A percentile compares a stretch with the other conserved stretches of the same genome.
phyloP scores from a whole-genome alignment of 768 basidiomycete genomes.

The Serendipita sp. region DNA sequence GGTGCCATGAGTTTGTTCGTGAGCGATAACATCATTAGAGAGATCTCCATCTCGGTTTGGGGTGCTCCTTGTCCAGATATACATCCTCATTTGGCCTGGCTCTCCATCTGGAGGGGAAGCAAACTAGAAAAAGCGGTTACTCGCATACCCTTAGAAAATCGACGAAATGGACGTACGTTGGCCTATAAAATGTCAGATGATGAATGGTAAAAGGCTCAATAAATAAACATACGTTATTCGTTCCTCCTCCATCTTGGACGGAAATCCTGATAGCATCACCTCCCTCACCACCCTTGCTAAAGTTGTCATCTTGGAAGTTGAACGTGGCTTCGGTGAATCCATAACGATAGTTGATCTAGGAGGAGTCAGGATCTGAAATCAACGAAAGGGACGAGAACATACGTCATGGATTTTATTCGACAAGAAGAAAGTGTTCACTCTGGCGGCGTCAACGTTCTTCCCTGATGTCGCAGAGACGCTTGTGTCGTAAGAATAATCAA shows the following conservation, averaged over 20 bases:
- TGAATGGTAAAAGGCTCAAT: constrained; percentile 2
- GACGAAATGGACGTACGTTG: neutral
- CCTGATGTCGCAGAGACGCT: constrained; percentile 18
- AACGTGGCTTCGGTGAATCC: constrained; percentile 10
- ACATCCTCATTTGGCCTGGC: constrained; percentile 11
- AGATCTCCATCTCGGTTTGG: constrained; percentile 25
- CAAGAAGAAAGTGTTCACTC: constrained; percentile 3
- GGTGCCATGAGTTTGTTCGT: constrained; percentile 24
- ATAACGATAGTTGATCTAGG: constrained; percentile 6
- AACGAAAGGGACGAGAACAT: neutral
- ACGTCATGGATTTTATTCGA: constrained; percentile 5
- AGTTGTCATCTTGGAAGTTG: constrained; percentile 27
- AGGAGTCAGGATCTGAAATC: neutral
- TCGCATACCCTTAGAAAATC: constrained; percentile 9
- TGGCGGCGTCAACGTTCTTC: constrained; percentile 1
- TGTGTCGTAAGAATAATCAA: constrained; percentile 16
- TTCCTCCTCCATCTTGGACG: constrained; percentile 18
- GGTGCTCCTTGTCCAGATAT: constrained; percentile 22
- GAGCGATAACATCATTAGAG: constrained; percentile 23
- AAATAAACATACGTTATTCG: constrained; percentile 18
- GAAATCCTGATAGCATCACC: constrained; percentile 22
- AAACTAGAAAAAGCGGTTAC: constrained; percentile 23
- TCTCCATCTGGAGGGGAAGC: constrained; percentile 24
- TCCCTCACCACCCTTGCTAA: constrained; percentile 21
- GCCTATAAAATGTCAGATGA: constrained; percentile 7